Conservation (phyloP, 345 rosid species). For the Sisymbrium altissimum region DNA sequence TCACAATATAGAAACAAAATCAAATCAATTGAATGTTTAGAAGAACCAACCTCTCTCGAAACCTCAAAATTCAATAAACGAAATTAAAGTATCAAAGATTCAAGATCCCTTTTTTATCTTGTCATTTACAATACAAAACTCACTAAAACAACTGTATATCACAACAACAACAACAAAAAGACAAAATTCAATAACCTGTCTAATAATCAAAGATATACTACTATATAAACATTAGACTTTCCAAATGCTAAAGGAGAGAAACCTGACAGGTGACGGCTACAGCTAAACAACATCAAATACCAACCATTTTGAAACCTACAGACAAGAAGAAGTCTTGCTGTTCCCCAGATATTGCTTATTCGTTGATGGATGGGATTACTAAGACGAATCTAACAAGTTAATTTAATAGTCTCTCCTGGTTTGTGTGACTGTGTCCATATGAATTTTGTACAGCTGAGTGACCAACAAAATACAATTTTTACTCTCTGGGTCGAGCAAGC, state of each 20-base stretch:
- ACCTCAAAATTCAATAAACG: no score
- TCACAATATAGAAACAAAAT: no score
- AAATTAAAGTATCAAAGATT: no score
- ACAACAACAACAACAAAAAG: background rate
- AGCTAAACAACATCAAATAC: constrained; percentile 17
- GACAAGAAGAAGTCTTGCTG: constrained; percentile 10
- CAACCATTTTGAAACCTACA: constrained; percentile 16
- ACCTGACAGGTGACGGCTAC: constrained; percentile 6
- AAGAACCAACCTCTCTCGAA: no score
- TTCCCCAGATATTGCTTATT: constrained; percentile 24
- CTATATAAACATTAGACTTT: constrained; percentile 10
- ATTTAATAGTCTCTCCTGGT: constrained; percentile 23
- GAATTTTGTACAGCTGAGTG: constrained; percentile 32
- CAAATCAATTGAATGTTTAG: no score
- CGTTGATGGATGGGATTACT: constrained; percentile 2
- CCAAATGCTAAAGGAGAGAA: background rate
- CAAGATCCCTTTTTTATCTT: background rate
- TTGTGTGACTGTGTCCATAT: constrained; percentile 6
- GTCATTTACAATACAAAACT: background rate
- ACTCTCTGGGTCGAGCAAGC: constrained; percentile 96
- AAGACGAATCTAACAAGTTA: constrained; percentile 20
- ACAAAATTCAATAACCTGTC: background rate
- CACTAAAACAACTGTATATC: background rate
- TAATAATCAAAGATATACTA: background rate
- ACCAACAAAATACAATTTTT: constrained; percentile 21